phyloP scores from a whole-genome alignment of 1,139 yeast species.

The Saccharomyces hybrid region DNA sequence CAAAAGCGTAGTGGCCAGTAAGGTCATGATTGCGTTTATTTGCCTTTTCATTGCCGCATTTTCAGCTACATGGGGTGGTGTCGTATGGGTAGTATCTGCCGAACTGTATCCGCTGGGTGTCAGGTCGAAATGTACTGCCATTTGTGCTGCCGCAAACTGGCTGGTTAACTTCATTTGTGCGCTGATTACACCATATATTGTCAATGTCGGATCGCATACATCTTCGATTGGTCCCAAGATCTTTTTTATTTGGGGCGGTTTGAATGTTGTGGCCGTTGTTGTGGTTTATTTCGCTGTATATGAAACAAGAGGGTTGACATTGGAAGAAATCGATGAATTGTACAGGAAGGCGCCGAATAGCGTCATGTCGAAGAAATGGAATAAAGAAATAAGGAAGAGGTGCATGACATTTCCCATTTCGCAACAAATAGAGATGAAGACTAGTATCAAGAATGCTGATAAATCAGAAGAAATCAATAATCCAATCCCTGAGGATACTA shows the following conservation, averaged over 20 bases:
- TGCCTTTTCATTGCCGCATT: constrained; percentile 74
- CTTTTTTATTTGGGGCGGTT: constrained; percentile 68
- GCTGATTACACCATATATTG: constrained; percentile 61
- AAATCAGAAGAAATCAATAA: background rate
- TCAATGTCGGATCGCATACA: constrained; percentile 54
- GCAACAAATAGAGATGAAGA: background rate
- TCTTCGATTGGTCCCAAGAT: constrained; percentile 60
- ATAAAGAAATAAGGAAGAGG: constrained; percentile 14
- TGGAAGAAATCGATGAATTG: constrained; percentile 67
- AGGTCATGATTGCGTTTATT: constrained; percentile 70
- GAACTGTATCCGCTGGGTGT: constrained; percentile 76
- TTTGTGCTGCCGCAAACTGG: constrained; percentile 78
- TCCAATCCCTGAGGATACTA: background rate
- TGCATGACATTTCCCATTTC: background rate
- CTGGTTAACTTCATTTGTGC: constrained; percentile 71
- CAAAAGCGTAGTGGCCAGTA: constrained; percentile 45
- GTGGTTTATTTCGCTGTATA: constrained; percentile 55
- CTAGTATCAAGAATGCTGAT: background rate
- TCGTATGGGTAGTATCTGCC: constrained; percentile 69
- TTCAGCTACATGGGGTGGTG: constrained; percentile 87
- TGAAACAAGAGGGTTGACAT: constrained; percentile 64
- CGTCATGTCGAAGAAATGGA: constrained; percentile 28
- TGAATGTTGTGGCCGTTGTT: constrained; percentile 50
- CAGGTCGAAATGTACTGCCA: constrained; percentile 72
- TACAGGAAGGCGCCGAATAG: constrained; percentile 38